These are phyloP conservation scores for Cryoendolithus antarcticus DNA, from an alignment of 2,329 filamentous ascomycete species.

Conservation along the genomic window DNA sequence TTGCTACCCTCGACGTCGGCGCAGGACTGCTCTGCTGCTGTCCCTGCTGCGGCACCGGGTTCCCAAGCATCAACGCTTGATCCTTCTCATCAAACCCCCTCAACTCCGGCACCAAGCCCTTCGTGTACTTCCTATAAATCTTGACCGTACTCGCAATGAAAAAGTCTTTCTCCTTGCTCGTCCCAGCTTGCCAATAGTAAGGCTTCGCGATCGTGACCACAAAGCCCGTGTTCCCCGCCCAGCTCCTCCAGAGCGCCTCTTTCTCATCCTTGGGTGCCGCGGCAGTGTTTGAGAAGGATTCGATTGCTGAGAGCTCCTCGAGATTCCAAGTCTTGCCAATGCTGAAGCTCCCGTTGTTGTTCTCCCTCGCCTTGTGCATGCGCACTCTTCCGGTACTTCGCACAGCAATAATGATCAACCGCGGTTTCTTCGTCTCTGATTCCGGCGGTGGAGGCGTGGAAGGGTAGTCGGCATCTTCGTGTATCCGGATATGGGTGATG, in stretches of 20 bases:
- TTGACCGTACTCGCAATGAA: slow-evolving; percentile 95
- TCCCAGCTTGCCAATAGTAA: slow-evolving; percentile 93
- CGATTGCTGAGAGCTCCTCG: slow-evolving; percentile 73
- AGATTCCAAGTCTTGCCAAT: slow-evolving; percentile 98
- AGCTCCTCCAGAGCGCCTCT: slow-evolving; percentile 53
- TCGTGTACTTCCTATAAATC: slow-evolving; percentile 93
- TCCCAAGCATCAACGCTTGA: slow-evolving; percentile 59
- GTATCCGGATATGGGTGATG: slow-evolving; percentile 90
- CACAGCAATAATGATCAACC: slow-evolving; percentile 87
- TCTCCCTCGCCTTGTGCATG: slow-evolving; percentile 95
- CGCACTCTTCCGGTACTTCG: slow-evolving; percentile 84
- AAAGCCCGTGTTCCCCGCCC: slow-evolving; percentile 77
- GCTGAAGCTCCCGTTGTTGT: slow-evolving; percentile 83
- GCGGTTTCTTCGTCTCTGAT: slow-evolving; percentile 71
- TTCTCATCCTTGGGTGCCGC: slow-evolving; percentile 40
- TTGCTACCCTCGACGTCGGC: neutral
- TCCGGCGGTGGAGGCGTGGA: slow-evolving; percentile 74
- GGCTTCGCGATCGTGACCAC: slow-evolving; percentile 80
- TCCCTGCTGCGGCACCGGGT: slow-evolving; percentile 5
- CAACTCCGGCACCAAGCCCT: slow-evolving; percentile 66
- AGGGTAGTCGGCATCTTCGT: slow-evolving; percentile 73
- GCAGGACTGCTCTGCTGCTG: slow-evolving; percentile 4
- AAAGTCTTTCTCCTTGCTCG: slow-evolving; percentile 94
- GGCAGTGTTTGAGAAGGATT: slow-evolving; percentile 54
- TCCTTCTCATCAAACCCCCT: slow-evolving; percentile 73